These are phyloP conservation scores for Paraphaeosphaeria minitans DNA, from an alignment of 2,329 filamentous ascomycete genomes.

Conservation along the genomic window DNA sequence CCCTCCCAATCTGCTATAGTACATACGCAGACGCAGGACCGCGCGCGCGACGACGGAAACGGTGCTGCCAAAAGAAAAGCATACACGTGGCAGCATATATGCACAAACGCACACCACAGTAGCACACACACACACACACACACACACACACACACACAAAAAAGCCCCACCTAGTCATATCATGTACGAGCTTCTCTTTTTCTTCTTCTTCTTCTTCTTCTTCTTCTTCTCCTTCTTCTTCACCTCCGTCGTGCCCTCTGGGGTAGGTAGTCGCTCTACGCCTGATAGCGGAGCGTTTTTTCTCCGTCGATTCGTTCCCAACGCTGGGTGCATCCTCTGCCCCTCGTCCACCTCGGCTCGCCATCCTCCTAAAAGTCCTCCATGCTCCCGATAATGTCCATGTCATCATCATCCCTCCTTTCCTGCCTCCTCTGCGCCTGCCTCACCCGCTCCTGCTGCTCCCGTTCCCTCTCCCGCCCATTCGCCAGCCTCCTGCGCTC, in stretches of 20 bases:
- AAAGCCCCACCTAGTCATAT: background rate
- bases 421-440: background rate
- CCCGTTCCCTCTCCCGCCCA: constrained; percentile 8
- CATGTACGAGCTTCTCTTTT: background rate
- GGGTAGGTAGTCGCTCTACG: background rate
- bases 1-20: background rate
- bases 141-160: background rate
- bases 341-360: background rate
- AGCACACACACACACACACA: background rate
- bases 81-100: too few species aligned
- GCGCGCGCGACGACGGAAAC: too few species aligned
- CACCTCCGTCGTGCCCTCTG: too few species aligned
- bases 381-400: constrained; percentile 42
- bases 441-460: constrained; percentile 10
- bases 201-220: too few species aligned
- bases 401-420: constrained; percentile 26
- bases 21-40: too few species aligned
- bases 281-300: background rate
- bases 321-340: background rate
- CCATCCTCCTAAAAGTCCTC: constrained; percentile 34
- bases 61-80: too few species aligned
- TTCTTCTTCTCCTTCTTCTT: too few species aligned
- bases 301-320: background rate
- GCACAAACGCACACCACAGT: background rate
- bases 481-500: constrained; percentile 29